Evolutionary conservation across 768 basidiomycete genomes (phyloP), one percentile per base, ranked within the genome.

Genomic region (Mycena albidolilacea): DNA sequence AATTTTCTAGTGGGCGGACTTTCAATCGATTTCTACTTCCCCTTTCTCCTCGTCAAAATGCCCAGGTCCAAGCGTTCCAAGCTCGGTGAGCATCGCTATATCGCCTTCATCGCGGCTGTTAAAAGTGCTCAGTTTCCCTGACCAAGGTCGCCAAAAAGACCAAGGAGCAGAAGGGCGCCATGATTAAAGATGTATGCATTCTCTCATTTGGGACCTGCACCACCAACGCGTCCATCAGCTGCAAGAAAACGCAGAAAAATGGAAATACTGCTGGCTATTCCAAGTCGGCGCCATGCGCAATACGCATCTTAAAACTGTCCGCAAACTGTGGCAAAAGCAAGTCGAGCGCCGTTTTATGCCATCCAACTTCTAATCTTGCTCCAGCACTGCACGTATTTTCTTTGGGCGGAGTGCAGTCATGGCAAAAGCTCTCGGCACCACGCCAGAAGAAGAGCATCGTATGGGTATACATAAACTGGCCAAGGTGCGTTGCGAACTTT

Each of bases 271-370:
- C 84, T 99, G 97, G 95, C 80, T 98, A 48, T 98, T 99, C 80
- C 92, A 94, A 77, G 95, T 98, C 7, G 97, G 97, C 17, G 91
- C 96, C 76, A 97, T 98, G 96, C 88, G 98, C 72, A 99, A 97
- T 84, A 86, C 96, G 37, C 93, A 96, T 82, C 85, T 99, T 48
- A 97, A 99, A 87, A 96, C 95, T 64, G 95, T 99, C 59, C 89
- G 98, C 75, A 92, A 91, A 71, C 86, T 94, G 75, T 99, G 98
- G 98, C 95, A 95, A 87, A 95, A 94, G 93, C 95, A 77, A 67
- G 93, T 84, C 21, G 46, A 46, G 10, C 58, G 35, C 54, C 61
- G 35, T 38, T 61, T 66, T 9, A 60, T 21, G 58, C 11, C 43
- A 57, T 54, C 57, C 23, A 15, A 19, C 23, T 61, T 63, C 48